These are phyloP conservation scores for Jacaranda mimosifolia DNA, from an alignment of 257 asterid species.

Conservation along the genomic window DNA sequence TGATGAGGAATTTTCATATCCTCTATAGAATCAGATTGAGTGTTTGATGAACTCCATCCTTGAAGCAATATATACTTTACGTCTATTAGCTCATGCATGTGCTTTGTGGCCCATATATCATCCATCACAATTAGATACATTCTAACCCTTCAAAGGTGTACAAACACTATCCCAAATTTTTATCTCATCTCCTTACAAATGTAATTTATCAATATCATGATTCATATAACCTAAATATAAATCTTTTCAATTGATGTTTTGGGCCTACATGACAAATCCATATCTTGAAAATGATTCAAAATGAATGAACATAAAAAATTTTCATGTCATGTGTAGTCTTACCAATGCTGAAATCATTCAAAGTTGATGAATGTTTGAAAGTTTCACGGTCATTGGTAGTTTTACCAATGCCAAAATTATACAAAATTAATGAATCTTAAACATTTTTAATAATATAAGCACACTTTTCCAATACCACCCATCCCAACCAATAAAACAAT, in stretches of 20 bases:
- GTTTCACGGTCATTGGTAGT: too few species aligned
- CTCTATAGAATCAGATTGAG: too few species aligned
- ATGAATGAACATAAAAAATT: not conserved
- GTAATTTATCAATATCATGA: not conserved
- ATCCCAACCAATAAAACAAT: not conserved
- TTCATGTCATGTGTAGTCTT: not conserved
- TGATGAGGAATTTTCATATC: too few species aligned
- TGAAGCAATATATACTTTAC: too few species aligned
- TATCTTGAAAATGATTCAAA: not conserved
- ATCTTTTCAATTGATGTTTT: not conserved
- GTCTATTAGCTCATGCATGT: too few species aligned
- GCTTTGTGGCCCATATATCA: too few species aligned
- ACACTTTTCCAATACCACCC: not conserved
- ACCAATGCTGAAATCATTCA: too few species aligned
- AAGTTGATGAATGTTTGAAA: too few species aligned
- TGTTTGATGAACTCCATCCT: too few species aligned
- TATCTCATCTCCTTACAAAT: not conserved
- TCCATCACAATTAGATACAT: constrained; percentile 7
- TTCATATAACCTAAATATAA: not conserved
- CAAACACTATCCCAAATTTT: not conserved
- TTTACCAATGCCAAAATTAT: too few species aligned
- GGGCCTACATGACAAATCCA: not conserved
- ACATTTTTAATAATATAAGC: too few species aligned
- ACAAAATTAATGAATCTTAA: too few species aligned
- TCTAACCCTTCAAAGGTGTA: not conserved